Percentiles rank a stretch among this genome's conserved stretches.
These are phyloP conservation scores for Petunia axillaris DNA, from an alignment of 257 asterid genomes.

Conservation along the genomic window DNA sequence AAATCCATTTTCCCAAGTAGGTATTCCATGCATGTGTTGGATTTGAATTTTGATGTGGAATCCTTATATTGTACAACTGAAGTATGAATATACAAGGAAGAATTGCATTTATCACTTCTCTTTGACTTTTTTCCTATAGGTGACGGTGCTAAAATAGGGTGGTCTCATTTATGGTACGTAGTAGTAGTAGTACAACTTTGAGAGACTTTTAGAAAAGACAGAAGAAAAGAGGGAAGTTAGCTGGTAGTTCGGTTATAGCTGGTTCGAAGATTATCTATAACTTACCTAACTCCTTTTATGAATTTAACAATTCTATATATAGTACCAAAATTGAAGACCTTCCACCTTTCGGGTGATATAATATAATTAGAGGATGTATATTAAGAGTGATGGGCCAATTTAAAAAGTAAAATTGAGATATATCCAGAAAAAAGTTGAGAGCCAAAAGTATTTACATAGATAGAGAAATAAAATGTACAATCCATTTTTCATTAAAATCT, in stretches of 20 bases:
- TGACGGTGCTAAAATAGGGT: slow-evolving; percentile 21
- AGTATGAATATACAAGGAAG: not conserved
- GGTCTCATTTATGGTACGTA: not conserved
- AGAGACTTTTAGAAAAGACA: not conserved
- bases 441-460: not conserved
- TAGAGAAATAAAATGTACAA: not conserved
- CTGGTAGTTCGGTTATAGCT: not conserved
- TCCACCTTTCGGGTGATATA: not conserved
- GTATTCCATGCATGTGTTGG: slow-evolving; percentile 6
- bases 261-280: not conserved
- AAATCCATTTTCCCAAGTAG: not conserved
- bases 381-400: not conserved
- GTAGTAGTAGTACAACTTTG: not conserved
- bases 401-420: not conserved
- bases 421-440: not conserved
- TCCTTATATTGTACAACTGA: not conserved
- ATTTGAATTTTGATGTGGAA: not conserved
- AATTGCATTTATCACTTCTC: not conserved
- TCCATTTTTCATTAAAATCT: not conserved
- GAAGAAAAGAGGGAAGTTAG: not conserved
- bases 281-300: not conserved
- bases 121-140: slow-evolving; percentile 10
- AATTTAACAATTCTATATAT: not conserved
- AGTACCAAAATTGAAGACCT: not conserved
- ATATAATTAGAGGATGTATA: not conserved